phyloP scores from a whole-genome alignment of 2,329 filamentous ascomycete species.

The Coccinonectria pachysandricola region DNA sequence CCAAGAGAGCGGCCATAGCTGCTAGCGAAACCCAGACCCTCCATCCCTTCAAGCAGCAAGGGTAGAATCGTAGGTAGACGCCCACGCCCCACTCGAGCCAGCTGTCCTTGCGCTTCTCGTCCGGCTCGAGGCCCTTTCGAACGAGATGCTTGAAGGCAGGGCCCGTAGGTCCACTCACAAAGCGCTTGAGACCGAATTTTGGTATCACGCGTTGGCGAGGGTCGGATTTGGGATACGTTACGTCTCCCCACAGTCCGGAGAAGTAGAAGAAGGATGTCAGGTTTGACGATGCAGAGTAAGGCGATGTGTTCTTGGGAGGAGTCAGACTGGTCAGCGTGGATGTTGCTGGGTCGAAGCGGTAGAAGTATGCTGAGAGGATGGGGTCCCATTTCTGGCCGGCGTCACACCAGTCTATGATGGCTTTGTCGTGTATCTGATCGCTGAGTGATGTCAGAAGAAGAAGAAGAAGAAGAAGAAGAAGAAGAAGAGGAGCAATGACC shows the following conservation, averaged over 20 bases:
- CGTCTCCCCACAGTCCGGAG: slow-evolving; percentile 25
- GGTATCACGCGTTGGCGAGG: slow-evolving; percentile 22
- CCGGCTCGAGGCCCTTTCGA: slow-evolving; percentile 22
- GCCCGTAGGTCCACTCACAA: slow-evolving; percentile 22
- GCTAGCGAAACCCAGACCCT: slow-evolving; percentile 19
- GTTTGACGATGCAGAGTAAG: slow-evolving; percentile 11
- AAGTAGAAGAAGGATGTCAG: slow-evolving; percentile 26
- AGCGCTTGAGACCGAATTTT: slow-evolving; percentile 23
- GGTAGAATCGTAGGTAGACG: slow-evolving; percentile 21
- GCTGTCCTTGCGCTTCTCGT: slow-evolving; percentile 9
- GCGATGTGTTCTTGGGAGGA: slow-evolving; percentile 5
- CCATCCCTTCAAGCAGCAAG: slow-evolving; percentile 26
- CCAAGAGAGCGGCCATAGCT: slow-evolving; percentile 6
- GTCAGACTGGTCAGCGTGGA: slow-evolving; percentile 12
- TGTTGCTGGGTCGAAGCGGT: slow-evolving; percentile 19
- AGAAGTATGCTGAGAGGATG: slow-evolving; percentile 26
- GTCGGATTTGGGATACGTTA: slow-evolving; percentile 19
- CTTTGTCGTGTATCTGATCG: slow-evolving; percentile 23
- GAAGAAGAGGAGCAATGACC: no score
- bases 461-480: no score
- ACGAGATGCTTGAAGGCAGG: slow-evolving; percentile 24
- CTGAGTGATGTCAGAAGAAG: slow-evolving; percentile 13
- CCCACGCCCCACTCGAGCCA: slow-evolving; percentile 21
- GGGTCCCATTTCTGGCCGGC: slow-evolving; percentile 25
- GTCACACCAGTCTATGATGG: slow-evolving; percentile 24